Evolutionary conservation across 2,329 filamentous ascomycete species (phyloP).

Genomic region (Xylaria sp.): DNA sequence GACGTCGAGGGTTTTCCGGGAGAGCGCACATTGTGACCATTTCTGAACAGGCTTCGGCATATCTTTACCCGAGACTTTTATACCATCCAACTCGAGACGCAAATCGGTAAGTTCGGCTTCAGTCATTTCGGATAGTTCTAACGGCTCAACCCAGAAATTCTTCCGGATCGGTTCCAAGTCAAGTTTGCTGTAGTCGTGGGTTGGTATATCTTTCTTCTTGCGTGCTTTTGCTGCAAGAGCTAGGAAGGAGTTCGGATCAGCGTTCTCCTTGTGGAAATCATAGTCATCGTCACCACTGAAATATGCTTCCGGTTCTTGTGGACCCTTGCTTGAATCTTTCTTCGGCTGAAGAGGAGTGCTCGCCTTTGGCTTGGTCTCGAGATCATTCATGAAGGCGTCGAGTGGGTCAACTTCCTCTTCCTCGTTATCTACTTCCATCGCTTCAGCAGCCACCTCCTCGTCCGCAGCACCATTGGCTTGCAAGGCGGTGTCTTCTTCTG

Average conservation of each 20-base stretch:
- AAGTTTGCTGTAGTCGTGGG: slow-evolving; percentile 86
- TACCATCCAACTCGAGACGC: slow-evolving; percentile 89
- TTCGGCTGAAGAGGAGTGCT: slow-evolving; percentile 49
- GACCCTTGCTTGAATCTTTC: slow-evolving; percentile 59
- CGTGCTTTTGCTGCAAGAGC: slow-evolving; percentile 68
- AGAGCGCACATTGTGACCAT: slow-evolving; percentile 95
- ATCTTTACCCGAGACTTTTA: slow-evolving; percentile 90
- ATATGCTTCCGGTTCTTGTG: slow-evolving; percentile 81
- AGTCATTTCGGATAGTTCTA: slow-evolving; percentile 83
- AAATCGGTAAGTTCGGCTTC: slow-evolving; percentile 85
- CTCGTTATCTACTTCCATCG: slow-evolving; percentile 72
- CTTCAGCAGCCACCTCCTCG: slow-evolving; percentile 50
- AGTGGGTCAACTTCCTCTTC: slow-evolving; percentile 84
- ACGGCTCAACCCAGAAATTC: slow-evolving; percentile 93
- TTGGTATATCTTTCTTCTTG: slow-evolving; percentile 97
- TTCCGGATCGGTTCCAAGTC: slow-evolving; percentile 89
- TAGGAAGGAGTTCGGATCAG: slow-evolving; percentile 61
- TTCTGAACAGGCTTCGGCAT: slow-evolving; percentile 94
- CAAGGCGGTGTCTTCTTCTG: slow-evolving; percentile 41
- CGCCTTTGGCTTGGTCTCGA: slow-evolving; percentile 58
- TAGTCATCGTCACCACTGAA: slow-evolving; percentile 84
- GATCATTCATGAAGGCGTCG: slow-evolving; percentile 94
- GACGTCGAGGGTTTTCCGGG: slow-evolving; percentile 86
- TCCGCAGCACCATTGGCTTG: slow-evolving; percentile 43
- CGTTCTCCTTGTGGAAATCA: slow-evolving; percentile 61